Conservation (phyloP, 768 basidiomycete genomes). For the Sistotremastrum niveocremeum region DNA sequence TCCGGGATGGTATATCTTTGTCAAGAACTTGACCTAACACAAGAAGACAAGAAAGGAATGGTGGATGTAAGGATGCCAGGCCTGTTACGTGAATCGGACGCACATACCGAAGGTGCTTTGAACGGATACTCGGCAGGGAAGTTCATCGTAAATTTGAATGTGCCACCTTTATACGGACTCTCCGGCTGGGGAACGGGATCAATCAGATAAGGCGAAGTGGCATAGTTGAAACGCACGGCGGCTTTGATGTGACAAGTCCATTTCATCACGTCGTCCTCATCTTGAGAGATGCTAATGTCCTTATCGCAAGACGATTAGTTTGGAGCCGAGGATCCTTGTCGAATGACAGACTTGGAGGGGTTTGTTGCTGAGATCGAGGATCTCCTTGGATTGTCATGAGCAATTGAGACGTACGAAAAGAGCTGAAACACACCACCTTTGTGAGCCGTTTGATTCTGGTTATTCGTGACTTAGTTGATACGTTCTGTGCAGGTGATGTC, state of each 20-base stretch:
- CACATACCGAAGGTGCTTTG: constrained; percentile 63
- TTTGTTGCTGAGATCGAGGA: constrained; percentile 42
- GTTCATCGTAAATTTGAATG: constrained; percentile 58
- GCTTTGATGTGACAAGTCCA: constrained; percentile 75
- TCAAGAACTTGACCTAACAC: constrained; percentile 62
- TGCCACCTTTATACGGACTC: constrained; percentile 75
- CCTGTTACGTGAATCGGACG: background rate
- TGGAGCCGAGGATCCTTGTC: constrained; percentile 1
- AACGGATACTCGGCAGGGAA: constrained; percentile 78
- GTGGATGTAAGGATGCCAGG: background rate
- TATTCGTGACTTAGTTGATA: no score
- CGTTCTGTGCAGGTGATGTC: no score
- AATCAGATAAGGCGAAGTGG: constrained; percentile 3
- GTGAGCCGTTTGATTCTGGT: no score
- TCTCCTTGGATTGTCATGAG: constrained; percentile 34
- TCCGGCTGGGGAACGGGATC: constrained; percentile 33
- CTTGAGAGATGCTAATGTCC: constrained; percentile 49
- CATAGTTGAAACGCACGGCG: constrained; percentile 31
- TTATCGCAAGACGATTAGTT: constrained; percentile 15
- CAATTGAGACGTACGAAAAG: no score
- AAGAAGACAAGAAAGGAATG: constrained; percentile 1
- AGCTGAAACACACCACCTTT: no score
- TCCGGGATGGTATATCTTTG: constrained; percentile 84
- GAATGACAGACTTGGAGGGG: constrained; percentile 48
- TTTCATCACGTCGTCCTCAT: constrained; percentile 59